phyloP scores from a whole-genome alignment of 2,329 filamentous ascomycete species.

The Trichoderma harzianum region DNA sequence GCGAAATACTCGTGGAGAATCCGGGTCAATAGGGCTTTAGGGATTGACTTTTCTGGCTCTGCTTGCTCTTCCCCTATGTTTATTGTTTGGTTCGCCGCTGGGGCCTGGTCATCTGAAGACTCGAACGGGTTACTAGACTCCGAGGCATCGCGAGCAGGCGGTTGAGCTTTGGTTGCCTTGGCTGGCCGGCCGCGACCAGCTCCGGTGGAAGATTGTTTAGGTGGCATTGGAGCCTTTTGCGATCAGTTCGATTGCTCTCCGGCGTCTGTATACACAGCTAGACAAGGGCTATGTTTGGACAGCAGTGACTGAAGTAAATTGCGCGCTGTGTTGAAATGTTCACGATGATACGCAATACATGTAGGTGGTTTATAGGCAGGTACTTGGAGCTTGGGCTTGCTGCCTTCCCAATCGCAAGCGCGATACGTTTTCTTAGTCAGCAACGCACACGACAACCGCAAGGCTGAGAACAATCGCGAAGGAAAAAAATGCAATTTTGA shows the following conservation, averaged over 20 bases:
- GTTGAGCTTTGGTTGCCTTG: conserved; percentile 28
- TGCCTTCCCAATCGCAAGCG: neutral
- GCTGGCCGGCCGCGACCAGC: conserved; percentile 38
- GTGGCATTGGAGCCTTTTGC: conserved; percentile 36
- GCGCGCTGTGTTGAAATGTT: neutral
- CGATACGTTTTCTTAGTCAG: neutral
- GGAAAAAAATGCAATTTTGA: neutral
- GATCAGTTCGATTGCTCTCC: neutral
- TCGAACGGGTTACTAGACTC: conserved; percentile 37
- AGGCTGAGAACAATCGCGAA: neutral
- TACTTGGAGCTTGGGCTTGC: neutral
- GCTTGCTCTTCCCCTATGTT: conserved; percentile 32
- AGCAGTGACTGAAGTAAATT: neutral
- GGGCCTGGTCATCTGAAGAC: conserved; percentile 33
- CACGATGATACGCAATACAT: neutral
- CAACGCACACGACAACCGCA: neutral
- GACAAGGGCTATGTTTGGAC: neutral
- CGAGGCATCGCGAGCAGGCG: conserved; percentile 25
- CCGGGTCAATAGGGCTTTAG: conserved; percentile 68
- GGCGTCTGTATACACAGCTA: neutral
- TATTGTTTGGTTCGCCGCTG: conserved; percentile 22
- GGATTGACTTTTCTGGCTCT: conserved; percentile 53
- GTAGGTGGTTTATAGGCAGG: neutral
- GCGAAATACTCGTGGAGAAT: conserved; percentile 79
- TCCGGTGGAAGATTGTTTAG: conserved; percentile 38